Conservation (phyloP, 306 rosid genomes). For the Ormosia semicastrata region DNA sequence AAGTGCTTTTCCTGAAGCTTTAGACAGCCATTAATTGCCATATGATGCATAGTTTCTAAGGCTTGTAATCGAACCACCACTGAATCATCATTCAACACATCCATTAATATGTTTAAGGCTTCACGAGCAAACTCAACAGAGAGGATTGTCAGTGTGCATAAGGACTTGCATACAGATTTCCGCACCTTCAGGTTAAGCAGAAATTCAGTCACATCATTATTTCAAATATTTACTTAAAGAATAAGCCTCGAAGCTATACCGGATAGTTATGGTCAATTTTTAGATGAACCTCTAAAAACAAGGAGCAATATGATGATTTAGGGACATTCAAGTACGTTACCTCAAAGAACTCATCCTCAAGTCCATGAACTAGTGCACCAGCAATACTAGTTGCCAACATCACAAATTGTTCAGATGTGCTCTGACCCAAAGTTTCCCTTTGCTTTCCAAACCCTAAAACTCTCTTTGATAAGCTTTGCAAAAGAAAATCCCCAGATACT, state of each 20-base stretch:
- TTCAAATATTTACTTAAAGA: not conserved
- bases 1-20: conserved; percentile 66
- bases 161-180: conserved; percentile 66
- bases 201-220: not conserved
- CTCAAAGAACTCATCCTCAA: conserved; percentile 93
- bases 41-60: conserved; percentile 73
- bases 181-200: conserved; percentile 64
- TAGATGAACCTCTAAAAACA: not conserved
- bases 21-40: conserved; percentile 58
- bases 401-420: conserved; percentile 47
- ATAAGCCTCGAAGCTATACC: not conserved
- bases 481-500: conserved; percentile 74
- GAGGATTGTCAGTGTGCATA: conserved; percentile 50
- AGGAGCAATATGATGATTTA: not conserved
- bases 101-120: conserved; percentile 69
- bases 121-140: conserved; percentile 61
- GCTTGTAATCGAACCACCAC: conserved; percentile 64
- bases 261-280: conserved; percentile 18
- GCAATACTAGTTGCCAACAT: conserved; percentile 56
- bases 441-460: conserved; percentile 46
- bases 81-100: conserved; percentile 74
- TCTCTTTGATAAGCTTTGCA: conserved; percentile 82
- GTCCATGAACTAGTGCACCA: conserved; percentile 86
- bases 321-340: conserved; percentile 39
- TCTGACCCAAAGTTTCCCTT: conserved; percentile 41